Evolutionary conservation across 805 yeast genomes (phyloP).

Genomic region (Phaffomyces thermotolerans): DNA sequence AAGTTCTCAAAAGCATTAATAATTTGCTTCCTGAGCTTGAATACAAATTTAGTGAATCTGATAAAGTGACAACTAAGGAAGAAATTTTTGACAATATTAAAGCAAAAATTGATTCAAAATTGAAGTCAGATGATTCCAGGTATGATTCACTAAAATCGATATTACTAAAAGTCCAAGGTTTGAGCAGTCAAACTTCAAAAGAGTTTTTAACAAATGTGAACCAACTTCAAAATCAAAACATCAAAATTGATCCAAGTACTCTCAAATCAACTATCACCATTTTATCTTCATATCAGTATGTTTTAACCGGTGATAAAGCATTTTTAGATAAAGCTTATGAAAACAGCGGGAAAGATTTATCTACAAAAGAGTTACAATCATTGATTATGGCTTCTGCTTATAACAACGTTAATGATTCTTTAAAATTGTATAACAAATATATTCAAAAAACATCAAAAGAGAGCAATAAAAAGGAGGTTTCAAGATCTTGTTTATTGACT

Average conservation of each 20-base stretch:
- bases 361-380: slow-evolving; percentile 24
- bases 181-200: background rate
- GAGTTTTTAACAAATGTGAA: background rate
- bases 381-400: slow-evolving; percentile 35
- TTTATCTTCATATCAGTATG: slow-evolving; percentile 4
- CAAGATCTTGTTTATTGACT: slow-evolving; percentile 38
- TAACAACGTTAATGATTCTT: slow-evolving; percentile 32
- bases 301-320: background rate
- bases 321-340: background rate
- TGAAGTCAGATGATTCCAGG: background rate
- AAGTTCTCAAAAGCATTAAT: no score
- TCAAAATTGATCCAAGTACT: background rate
- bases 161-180: slow-evolving; percentile 1
- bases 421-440: slow-evolving; percentile 40
- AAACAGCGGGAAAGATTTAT: no score
- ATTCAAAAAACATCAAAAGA: slow-evolving; percentile 31
- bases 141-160: background rate
- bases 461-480: slow-evolving; percentile 27
- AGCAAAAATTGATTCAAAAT: background rate
- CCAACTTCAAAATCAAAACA: background rate
- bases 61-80: no score
- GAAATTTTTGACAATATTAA: no score
- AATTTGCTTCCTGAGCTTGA: no score
- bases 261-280: background rate
- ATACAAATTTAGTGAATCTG: no score